phyloP scores from a whole-genome alignment of 345 rosid genomes.

The Rhodomyrtus tomentosa region DNA sequence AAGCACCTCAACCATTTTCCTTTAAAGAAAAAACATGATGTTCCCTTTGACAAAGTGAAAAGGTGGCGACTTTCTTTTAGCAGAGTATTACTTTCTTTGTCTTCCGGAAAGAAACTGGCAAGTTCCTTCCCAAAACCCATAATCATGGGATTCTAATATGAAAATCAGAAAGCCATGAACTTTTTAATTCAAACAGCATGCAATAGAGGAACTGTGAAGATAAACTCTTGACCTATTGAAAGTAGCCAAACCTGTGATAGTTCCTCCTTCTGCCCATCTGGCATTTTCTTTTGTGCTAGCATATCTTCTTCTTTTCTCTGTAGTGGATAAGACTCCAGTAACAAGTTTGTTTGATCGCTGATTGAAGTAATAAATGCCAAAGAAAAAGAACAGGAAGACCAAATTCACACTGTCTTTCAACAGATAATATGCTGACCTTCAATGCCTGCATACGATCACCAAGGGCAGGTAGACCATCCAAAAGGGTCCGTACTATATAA shows the following conservation, averaged over 20 bases:
- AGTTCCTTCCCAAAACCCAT: not conserved
- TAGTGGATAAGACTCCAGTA: constrained; percentile 6
- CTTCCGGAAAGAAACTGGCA: not conserved
- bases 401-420: not conserved
- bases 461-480: constrained; percentile 89
- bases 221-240: not conserved
- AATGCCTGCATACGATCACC: constrained; percentile 89
- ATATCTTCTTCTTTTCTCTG: constrained; percentile 96
- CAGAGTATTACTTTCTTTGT: not conserved
- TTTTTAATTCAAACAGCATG: not conserved
- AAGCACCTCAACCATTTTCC: not conserved
- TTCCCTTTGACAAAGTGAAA: not conserved
- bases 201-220: not conserved
- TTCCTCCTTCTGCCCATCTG: constrained; percentile 89
- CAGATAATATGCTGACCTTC: constrained; percentile 37
- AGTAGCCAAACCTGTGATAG: constrained; percentile 62
- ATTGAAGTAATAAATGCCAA: not conserved
- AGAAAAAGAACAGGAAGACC: not conserved
- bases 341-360: not conserved
- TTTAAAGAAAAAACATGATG: not conserved
- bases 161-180: not conserved
- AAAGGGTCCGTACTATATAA: constrained; percentile 56
- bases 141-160: not conserved
- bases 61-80: not conserved
- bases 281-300: constrained; percentile 99